Base-by-base conservation (phyloP, 2,329 filamentous ascomycete species). In the Phialocephala subalpina region DNA sequence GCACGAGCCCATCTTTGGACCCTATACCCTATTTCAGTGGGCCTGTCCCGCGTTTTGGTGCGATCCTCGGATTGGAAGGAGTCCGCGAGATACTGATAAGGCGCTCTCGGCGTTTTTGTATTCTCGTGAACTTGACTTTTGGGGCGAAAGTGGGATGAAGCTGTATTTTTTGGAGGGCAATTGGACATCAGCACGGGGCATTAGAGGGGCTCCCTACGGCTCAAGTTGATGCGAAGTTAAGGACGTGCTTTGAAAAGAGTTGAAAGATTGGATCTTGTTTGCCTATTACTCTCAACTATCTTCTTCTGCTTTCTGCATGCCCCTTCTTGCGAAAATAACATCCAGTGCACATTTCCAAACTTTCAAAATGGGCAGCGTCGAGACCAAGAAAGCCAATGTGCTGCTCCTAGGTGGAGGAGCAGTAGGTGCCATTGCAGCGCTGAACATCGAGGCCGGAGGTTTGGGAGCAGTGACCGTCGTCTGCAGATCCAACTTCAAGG, bases 401-500 rank as follows among this genome's bases (percentile, higher is more conserved):
- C 60, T 68, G n/a, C 64, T 72, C 1, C 58, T 72, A 11, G 70
- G 70, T 25, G 70, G 69, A 25, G 67, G 62, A 20, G 62, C 62
- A 7, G 62, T 64, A 9, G 62, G 62, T 25, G 36, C 70, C 3
- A 71, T 72, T 42, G 70, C 65, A 29, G 69, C 70, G 0, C 36
- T 70, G 22, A 70, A 67, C 29, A 64, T 72, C 25, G 67, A 71
- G 38, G 42, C 65, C 20, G 62, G 65, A 29, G 67, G 66, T 7
- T 58, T 69, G n/a, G 70, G 65, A 29, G 58, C 49, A 25, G 69
- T 72, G 36, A 72, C 67, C 22, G 67, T 62, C 11, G 61, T 72
- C 9, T 62, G 70, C n/a, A 64, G 70, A n/a, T 72, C 69, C 25
- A 72, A 72, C 58, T 71, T 60, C 57, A 58, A 64, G 22, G 63